Evolutionary conservation across 306 rosid species (phyloP).

Genomic region (Mimosa bimucronata): DNA sequence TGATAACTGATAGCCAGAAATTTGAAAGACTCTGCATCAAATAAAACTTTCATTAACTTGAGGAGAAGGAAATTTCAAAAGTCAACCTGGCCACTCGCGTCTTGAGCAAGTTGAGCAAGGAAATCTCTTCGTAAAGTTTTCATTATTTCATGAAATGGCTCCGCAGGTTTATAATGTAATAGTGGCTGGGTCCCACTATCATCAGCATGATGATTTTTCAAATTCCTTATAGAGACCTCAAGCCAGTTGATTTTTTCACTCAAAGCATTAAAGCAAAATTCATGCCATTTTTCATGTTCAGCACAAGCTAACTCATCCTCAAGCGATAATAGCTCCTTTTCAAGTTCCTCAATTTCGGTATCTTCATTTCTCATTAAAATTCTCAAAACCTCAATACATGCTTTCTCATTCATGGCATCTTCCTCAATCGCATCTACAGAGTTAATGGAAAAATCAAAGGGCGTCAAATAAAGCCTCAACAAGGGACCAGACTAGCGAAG

Average conservation of each 20-base stretch:
- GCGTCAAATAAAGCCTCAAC: neutral
- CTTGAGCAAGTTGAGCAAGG: neutral
- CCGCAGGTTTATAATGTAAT: neutral
- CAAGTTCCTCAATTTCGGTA: constrained; percentile 67
- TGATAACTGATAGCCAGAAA: neutral
- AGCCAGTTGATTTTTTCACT: constrained; percentile 30
- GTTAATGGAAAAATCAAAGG: constrained; percentile 30
- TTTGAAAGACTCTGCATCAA: neutral
- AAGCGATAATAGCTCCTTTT: constrained; percentile 56
- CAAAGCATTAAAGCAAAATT: neutral
- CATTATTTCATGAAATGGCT: neutral
- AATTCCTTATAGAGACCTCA: constrained; percentile 44
- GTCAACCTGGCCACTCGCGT: constrained; percentile 55
- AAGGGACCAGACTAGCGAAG: constrained; percentile 24
- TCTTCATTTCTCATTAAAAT: constrained; percentile 58
- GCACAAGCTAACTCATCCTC: constrained; percentile 50
- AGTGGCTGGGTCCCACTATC: constrained; percentile 29
- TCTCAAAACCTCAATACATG: constrained; percentile 61
- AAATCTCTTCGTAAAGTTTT: neutral
- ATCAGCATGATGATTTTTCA: constrained; percentile 44
- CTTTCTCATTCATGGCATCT: constrained; percentile 58
- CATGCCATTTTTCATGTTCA: constrained; percentile 8
- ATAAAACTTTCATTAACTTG: constrained; percentile 5
- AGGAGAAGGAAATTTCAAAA: constrained; percentile 18
- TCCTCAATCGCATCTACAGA: constrained; percentile 69